Percentiles rank a stretch among this genome's conserved stretches.
Evolutionary conservation across 2,329 filamentous ascomycete species (phyloP).

Genomic region (Fusarium sp.): DNA sequence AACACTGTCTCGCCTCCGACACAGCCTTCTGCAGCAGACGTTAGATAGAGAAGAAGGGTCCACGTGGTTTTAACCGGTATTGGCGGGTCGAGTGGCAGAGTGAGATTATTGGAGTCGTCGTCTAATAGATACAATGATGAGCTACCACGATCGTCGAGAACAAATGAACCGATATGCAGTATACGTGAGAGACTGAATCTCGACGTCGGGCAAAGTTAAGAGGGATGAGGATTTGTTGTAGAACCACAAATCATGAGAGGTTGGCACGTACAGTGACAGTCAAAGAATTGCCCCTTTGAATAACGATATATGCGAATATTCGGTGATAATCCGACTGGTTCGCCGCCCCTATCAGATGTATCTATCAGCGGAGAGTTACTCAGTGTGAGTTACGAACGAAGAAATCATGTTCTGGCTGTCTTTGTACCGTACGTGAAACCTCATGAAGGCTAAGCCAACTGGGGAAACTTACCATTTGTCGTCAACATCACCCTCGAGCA

Average conservation of each 20-base stretch:
- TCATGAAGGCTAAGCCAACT: neutral
- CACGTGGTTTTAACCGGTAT: conserved; percentile 75
- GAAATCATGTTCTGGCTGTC: conserved; percentile 11
- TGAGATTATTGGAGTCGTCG: conserved; percentile 84
- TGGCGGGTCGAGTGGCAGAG: conserved; percentile 57
- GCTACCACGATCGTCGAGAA: neutral
- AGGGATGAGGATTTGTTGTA: neutral
- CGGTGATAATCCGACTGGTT: conserved; percentile 84
- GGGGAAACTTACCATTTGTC: conserved; percentile 58
- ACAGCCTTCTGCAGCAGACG: conserved; percentile 78
- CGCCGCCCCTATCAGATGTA: conserved; percentile 75
- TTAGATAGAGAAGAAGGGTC: conserved; percentile 91
- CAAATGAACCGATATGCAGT: neutral
- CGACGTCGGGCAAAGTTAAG: neutral
- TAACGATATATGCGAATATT: conserved; percentile 94
- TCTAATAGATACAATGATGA: conserved; percentile 62
- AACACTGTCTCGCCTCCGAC: conserved; percentile 91
- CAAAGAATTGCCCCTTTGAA: conserved; percentile 87
- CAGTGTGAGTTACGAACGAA: conserved; percentile 4
- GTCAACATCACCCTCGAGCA: conserved; percentile 56
- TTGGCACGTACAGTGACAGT: conserved; percentile 80
- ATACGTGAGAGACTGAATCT: neutral
- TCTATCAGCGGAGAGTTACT: conserved; percentile 26
- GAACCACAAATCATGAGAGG: neutral
- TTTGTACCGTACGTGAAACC: neutral